Evolutionary conservation across 495 filamentous ascomycete species (phyloP).

Genomic region (Glonium stellatum): DNA sequence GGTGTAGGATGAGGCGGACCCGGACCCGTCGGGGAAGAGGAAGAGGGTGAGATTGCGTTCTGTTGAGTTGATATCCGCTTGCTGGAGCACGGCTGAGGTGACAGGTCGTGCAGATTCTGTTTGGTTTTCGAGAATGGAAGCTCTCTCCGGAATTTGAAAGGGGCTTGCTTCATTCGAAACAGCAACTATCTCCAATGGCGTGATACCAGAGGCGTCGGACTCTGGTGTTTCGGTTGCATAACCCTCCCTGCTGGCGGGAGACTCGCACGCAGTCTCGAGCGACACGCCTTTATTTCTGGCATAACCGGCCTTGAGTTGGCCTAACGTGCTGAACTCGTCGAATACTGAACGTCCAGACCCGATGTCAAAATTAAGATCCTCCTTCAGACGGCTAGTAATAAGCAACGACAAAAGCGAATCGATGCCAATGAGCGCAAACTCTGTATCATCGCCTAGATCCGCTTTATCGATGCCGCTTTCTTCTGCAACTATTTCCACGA

Average conservation of each 20-base stretch:
- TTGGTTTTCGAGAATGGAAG: too few relatives aligned
- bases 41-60: slow-evolving; percentile 54
- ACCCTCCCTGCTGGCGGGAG: slow-evolving; percentile 19
- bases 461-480: slow-evolving; percentile 3
- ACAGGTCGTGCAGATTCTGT: too few relatives aligned
- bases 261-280: slow-evolving; percentile 1
- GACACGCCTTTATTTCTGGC: too few relatives aligned
- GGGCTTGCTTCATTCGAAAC: too few relatives aligned
- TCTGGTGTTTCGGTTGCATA: too few relatives aligned
- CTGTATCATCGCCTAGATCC: background rate
- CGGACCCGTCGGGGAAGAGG: slow-evolving; percentile 71
- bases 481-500: background rate
- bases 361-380: slow-evolving; percentile 52
- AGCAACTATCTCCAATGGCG: too few relatives aligned
- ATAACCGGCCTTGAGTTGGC: too few relatives aligned
- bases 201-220: too few relatives aligned
- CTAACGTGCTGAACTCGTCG: background rate
- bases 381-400: slow-evolving; percentile 42
- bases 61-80: too few relatives aligned
- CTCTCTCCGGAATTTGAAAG: too few relatives aligned
- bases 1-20: slow-evolving; percentile 57
- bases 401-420: background rate
- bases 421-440: background rate
- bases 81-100: slow-evolving; percentile 46
- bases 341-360: too few relatives aligned